These are phyloP conservation scores for Sporisorium sorghi DNA, from an alignment of 1,284 basidiomycete genomes.

Conservation along the genomic window DNA sequence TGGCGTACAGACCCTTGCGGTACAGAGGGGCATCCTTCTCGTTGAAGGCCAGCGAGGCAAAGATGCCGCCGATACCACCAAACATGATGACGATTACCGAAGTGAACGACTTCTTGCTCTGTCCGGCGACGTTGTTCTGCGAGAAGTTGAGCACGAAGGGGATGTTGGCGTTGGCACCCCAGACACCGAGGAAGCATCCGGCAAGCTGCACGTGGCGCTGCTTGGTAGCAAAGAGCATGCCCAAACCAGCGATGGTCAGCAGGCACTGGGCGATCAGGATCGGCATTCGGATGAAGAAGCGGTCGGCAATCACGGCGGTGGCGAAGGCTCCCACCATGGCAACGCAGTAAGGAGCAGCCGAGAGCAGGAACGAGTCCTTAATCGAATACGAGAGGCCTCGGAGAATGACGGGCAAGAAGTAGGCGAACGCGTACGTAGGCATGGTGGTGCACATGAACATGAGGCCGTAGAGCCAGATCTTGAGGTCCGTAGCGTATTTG, in stretches of 20 bases:
- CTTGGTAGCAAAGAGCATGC: slow-evolving; percentile 65
- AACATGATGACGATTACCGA: slow-evolving; percentile 70
- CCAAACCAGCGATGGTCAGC: slow-evolving; percentile 68
- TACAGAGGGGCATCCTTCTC: slow-evolving; percentile 61
- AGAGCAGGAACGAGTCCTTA: slow-evolving; percentile 57
- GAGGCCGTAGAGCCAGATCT: slow-evolving; percentile 71
- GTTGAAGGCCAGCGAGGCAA: slow-evolving; percentile 69
- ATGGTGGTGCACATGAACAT: slow-evolving; percentile 67
- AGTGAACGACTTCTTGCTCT: slow-evolving; percentile 70
- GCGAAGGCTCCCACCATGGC: slow-evolving; percentile 68
- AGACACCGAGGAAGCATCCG: slow-evolving; percentile 70
- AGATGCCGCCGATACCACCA: slow-evolving; percentile 71
- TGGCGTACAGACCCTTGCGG: slow-evolving; percentile 58
- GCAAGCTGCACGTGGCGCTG: slow-evolving; percentile 48
- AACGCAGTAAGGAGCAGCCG: slow-evolving; percentile 69
- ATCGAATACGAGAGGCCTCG: slow-evolving; percentile 69
- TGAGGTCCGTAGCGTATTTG: slow-evolving; percentile 69
- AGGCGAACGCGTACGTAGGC: slow-evolving; percentile 55
- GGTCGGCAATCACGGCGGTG: slow-evolving; percentile 69
- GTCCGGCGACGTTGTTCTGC: slow-evolving; percentile 70
- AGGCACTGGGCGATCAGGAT: slow-evolving; percentile 68
- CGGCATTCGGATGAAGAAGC: slow-evolving; percentile 66
- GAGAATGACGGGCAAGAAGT: slow-evolving; percentile 71
- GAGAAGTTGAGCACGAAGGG: slow-evolving; percentile 58
- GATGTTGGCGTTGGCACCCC: slow-evolving; percentile 66